A percentile compares a stretch with the other conserved stretches of the same genome.
Conservation (phyloP, 108 stramenopile genomes). For the Pseudonitzschia multistriata region DNA sequence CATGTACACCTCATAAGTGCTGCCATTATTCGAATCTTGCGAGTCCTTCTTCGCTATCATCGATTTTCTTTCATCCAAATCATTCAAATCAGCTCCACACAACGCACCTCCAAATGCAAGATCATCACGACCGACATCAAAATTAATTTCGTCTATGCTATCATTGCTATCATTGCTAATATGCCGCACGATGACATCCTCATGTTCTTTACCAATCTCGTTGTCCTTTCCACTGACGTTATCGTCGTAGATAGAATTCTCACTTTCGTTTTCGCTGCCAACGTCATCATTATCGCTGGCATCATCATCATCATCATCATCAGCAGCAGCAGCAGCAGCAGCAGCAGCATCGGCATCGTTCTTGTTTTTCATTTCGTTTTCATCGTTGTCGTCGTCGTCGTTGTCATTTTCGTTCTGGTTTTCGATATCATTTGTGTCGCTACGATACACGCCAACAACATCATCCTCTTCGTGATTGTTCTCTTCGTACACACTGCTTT, state of each 20-base stretch:
- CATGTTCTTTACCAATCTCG: not conserved
- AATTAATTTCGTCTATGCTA: not conserved
- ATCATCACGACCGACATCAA: not conserved
- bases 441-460: no score
- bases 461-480: not conserved
- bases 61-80: not conserved
- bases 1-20: constrained; percentile 23
- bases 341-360: not conserved
- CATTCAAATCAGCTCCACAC: no score
- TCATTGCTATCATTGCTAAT: not conserved
- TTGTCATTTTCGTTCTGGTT: not conserved
- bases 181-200: not conserved
- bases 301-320: not conserved
- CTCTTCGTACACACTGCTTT: not conserved
- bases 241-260: not conserved
- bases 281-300: constrained; percentile 17
- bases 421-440: no score
- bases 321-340: not conserved
- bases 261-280: no score
- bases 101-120: constrained; percentile 1
- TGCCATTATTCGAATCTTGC: not conserved
- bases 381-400: not conserved
- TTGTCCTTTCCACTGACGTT: not conserved
- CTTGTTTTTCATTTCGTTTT: not conserved
- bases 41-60: not conserved